Base-by-base conservation (phyloP, 2,329 filamentous ascomycete genomes). In the Fusarium sp. region DNA sequence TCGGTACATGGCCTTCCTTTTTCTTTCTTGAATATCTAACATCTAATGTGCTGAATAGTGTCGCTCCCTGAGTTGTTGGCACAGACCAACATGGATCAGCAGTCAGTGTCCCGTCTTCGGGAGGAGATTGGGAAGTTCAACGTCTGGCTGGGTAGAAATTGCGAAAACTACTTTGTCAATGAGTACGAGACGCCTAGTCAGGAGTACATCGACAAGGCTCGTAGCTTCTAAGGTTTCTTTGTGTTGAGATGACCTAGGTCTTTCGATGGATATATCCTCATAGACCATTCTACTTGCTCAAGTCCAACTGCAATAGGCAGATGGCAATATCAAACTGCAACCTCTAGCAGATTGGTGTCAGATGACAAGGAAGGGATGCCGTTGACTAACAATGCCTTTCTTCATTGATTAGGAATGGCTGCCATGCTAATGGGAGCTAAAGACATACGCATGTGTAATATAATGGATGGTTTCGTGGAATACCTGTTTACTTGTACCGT, bases 51-150 rank as follows among this genome's bases (percentile, higher is more conserved):
- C 33, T 23, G 35, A 23, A 53, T 67, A 97, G 94, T 96, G 4
- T 90, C 90, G 1, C 87, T 98, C 68, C 94, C 95, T 1, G 95
- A 99, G 73, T 87, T 98, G 36, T 88, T 98, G 61, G 93, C 93
- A 4, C 95, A 99, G 75, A 99, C 95, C 48, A 98, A 98, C 77
- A 97, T 99, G 93, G 95, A 98, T 71, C 83, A 89, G 49, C 93
- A 96, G 74, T 93, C 93, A 3, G 92, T 97, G 37, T 90, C 89
- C 61, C 90, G 93, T 42, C 85, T 98, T 23, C 89, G 93, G 11
- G 92, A 97, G 70, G 95, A 99, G 74, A 83, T 99, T 14, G 84
- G 86, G 66, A 94, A 93, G 76, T 88, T 99, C 76, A 92, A 89
- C 10, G 83, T 86, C 49, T 99, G 93, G 92, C 82, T 99, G 51